Conservation (phyloP, 2,329 filamentous ascomycete species). For the Colletotrichum godetiae region DNA sequence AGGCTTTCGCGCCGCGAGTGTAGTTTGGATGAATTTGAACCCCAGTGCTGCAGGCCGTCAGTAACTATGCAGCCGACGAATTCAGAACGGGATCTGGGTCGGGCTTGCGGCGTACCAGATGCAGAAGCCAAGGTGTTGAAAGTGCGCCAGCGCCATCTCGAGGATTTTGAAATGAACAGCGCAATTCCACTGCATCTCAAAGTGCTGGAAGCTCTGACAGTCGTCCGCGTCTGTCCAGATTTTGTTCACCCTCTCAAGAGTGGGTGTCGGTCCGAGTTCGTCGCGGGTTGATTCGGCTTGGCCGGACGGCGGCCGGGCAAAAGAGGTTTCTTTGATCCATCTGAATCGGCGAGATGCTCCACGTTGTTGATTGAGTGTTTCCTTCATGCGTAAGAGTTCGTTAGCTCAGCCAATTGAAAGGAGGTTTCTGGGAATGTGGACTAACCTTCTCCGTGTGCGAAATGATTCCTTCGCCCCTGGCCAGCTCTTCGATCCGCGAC, state of each 20-base stretch:
- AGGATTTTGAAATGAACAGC: not conserved
- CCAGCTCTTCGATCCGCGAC: not conserved
- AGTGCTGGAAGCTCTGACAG: not conserved
- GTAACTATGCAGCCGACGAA: not conserved
- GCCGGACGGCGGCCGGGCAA: not conserved
- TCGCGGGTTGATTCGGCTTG: not conserved
- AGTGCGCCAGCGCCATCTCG: not conserved
- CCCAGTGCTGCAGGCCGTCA: not conserved
- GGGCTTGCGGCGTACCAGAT: not conserved
- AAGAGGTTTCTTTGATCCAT: not conserved
- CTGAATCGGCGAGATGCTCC: not conserved
- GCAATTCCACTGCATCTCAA: not conserved
- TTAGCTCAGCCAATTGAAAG: not conserved
- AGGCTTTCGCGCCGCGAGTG: not conserved
- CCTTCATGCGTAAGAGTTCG: not conserved
- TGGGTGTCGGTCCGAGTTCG: not conserved
- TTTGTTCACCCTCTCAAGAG: not conserved
- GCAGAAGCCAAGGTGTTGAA: not conserved
- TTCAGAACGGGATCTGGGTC: not conserved
- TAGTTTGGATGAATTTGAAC: conserved; percentile 1
- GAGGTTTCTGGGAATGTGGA: not conserved
- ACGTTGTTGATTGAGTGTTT: not conserved
- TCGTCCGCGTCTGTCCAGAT: not conserved
- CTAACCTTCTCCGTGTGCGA: not conserved
- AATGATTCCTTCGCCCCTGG: not conserved